phyloP scores from a whole-genome alignment of 495 filamentous ascomycete genomes.

The Xylaria castorea region DNA sequence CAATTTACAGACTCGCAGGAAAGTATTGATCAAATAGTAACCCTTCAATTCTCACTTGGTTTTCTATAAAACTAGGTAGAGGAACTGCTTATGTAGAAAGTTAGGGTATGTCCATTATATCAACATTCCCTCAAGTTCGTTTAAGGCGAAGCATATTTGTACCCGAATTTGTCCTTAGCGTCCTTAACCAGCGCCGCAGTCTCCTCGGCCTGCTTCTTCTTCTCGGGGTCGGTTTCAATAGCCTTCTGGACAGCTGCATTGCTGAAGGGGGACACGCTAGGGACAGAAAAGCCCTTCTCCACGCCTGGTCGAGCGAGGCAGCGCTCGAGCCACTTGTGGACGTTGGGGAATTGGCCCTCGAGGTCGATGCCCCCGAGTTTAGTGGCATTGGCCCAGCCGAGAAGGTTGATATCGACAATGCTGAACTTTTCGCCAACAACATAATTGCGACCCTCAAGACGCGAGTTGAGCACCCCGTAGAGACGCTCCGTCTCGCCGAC shows the following conservation, averaged over 20 bases:
- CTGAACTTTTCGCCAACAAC: conserved; percentile 77
- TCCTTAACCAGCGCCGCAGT: conserved; percentile 33
- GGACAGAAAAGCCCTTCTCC: conserved; percentile 75
- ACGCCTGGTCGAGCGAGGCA: conserved; percentile 68
- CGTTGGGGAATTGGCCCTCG: conserved; percentile 66
- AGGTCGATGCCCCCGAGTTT: conserved; percentile 68
- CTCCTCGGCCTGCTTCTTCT: conserved; percentile 35
- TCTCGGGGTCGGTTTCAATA: conserved; percentile 35
- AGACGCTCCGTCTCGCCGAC: conserved; percentile 77
- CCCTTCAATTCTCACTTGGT: neutral
- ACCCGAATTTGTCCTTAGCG: conserved; percentile 47
- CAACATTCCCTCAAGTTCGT: neutral
- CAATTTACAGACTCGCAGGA: too few relatives aligned
- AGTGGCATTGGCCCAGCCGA: conserved; percentile 65
- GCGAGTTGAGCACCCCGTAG: conserved; percentile 75
- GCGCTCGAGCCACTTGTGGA: conserved; percentile 67
- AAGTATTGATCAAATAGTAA: neutral
- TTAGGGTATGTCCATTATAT: neutral
- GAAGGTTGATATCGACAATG: conserved; percentile 79
- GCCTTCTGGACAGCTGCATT: conserved; percentile 29
- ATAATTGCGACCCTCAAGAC: conserved; percentile 64
- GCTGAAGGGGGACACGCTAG: conserved; percentile 37
- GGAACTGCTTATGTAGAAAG: neutral
- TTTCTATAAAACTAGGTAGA: neutral
- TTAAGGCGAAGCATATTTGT: conserved; percentile 48